Base-by-base conservation (phyloP, 495 filamentous ascomycete genomes). In the Aspergillus mulundensis region DNA sequence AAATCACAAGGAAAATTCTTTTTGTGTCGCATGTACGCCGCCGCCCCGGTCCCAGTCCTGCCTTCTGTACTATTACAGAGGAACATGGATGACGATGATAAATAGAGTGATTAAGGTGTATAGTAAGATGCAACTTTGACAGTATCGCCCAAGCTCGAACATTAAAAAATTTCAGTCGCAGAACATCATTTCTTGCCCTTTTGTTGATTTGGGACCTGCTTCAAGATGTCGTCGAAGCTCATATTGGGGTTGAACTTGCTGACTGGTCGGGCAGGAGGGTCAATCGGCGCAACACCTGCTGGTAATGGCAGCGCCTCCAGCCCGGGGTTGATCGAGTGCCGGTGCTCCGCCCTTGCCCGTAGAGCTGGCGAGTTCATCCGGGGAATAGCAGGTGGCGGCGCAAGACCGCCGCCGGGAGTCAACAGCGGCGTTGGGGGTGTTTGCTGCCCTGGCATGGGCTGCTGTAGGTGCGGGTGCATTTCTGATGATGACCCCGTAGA, bases 211-310 rank as follows among this genome's bases (percentile, higher is more conserved):
- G 78, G 74, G 28, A 73, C 71, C 45, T 80, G 70, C 50, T 64
- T 73, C 47, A 81, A 57, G 47, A 81, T 81, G 51, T 79, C 73
- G 47, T 79, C 78, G 59, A 81, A 81, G 50, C 75, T 81, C 72
- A 78, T 78, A 56, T 72, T 78, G 51, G 66, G 75, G 49, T 75
- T 80, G 66, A 76, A 78, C 43, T 69, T 72, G 53, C 68, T 74
- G 16, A 70, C 62, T 38, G 68, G 70, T 41, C 66, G 67, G 25
- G 68, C 64, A 16, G 67, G 77, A 20, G 71, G 72, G 52, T 78
- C 77, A 25, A 73, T 71, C 14, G 75, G 77, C 3, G 73, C 71
- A 24, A 81, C 76, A 18, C 77, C 77, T 1, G 74, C 71, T 3
- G 79, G 79, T 15, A 81, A 59, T 1, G 79, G 79, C 43, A 81